These are phyloP conservation scores for Aspergillus sp. DNA, from an alignment of 2,329 filamentous ascomycete species.

Conservation along the genomic window DNA sequence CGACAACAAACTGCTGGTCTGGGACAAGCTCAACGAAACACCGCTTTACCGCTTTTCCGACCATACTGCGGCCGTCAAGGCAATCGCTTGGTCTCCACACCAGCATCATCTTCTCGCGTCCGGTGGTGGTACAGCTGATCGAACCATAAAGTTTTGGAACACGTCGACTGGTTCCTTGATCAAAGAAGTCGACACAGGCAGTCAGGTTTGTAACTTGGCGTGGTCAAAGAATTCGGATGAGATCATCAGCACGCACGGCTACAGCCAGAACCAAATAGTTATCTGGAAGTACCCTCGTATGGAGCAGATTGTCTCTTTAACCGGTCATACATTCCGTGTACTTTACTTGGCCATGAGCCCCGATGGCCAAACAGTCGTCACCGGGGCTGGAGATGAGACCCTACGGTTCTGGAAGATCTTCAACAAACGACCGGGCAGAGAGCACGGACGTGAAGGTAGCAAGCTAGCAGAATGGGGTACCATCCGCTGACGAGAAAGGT, in stretches of 20 bases:
- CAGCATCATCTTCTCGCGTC: conserved; percentile 92
- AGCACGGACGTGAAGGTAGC: conserved; percentile 66
- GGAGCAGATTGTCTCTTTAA: conserved; percentile 93
- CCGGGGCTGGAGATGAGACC: conserved; percentile 94
- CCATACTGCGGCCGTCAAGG: conserved; percentile 94
- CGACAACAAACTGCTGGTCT: conserved; percentile 98
- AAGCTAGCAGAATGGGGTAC: conserved; percentile 78
- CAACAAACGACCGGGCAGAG: conserved; percentile 72
- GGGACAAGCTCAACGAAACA: conserved; percentile 92
- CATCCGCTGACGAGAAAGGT: conserved; percentile 60
- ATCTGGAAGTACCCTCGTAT: conserved; percentile 99
- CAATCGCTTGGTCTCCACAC: conserved; percentile 96
- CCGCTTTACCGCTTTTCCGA: conserved; percentile 93
- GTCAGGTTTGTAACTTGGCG: conserved; percentile 96
- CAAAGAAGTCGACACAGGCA: conserved; percentile 93
- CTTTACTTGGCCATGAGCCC: conserved; percentile 97
- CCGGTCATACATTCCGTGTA: conserved; percentile 94
- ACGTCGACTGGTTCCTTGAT: conserved; percentile 78
- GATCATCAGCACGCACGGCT: conserved; percentile 94
- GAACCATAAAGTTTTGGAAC: conserved; percentile 97
- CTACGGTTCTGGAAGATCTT: conserved; percentile 97
- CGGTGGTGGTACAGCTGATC: conserved; percentile 91
- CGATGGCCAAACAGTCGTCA: conserved; percentile 90
- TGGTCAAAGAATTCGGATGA: conserved; percentile 99
- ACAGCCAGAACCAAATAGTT: conserved; percentile 97